A percentile compares a stretch with the other conserved stretches of the same genome.
These are phyloP conservation scores for Colletotrichum sp. DNA, from an alignment of 2,329 filamentous ascomycete species.

Conservation along the genomic window DNA sequence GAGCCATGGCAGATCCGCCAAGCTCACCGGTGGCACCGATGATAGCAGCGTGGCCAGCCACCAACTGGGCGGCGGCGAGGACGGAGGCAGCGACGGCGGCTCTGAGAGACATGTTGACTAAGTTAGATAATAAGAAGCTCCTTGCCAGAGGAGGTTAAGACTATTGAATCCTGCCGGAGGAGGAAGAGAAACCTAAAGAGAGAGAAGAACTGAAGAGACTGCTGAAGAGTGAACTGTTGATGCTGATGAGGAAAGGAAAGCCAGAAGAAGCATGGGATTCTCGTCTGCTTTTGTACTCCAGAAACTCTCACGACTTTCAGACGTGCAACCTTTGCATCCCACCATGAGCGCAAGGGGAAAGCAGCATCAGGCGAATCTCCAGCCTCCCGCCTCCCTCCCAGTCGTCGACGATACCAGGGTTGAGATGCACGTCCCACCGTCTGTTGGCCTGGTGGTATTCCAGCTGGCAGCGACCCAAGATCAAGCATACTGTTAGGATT, in stretches of 20 bases:
- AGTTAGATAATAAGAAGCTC: constrained; percentile 7
- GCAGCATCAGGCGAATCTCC: background rate
- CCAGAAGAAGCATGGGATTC: background rate
- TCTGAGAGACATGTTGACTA: constrained; percentile 36
- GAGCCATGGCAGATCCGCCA: constrained; percentile 60
- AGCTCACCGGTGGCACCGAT: constrained; percentile 60
- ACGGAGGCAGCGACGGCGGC: constrained; percentile 46
- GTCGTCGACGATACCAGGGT: background rate
- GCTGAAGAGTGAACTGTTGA: constrained; percentile 7
- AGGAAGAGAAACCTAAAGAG: constrained; percentile 3
- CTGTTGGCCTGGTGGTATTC: background rate
- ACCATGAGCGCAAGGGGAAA: background rate
- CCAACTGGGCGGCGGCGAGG: constrained; percentile 59
- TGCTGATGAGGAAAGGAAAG: constrained; percentile 1
- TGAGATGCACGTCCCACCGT: background rate
- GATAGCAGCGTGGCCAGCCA: constrained; percentile 66
- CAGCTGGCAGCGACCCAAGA: background rate
- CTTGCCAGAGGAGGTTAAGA: constrained; percentile 19
- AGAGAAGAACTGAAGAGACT: constrained; percentile 17
- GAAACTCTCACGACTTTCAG: background rate
- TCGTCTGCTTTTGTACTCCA: constrained; percentile 8
- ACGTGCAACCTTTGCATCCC: background rate
- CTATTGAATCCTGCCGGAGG: constrained; percentile 19
- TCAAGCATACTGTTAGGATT: constrained; percentile 6
- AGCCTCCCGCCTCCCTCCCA: background rate